Conservation (phyloP, 768 basidiomycete genomes). For the Tubosaeta brunneosetosa region DNA sequence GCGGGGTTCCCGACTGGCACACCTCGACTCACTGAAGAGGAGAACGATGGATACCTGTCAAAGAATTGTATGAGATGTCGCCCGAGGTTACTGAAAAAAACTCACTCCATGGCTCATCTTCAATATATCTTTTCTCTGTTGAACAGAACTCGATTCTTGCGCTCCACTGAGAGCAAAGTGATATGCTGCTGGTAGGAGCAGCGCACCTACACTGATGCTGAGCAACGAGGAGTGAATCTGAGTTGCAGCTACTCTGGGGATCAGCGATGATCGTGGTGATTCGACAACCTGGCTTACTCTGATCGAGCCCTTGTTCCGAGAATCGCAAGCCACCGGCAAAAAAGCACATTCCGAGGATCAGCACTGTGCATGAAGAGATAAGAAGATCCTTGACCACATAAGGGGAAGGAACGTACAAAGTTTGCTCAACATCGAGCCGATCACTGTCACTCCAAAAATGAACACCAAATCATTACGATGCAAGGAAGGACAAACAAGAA, state of each 20-base stretch:
- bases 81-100: conserved; percentile 4
- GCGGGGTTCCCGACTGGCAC: neutral
- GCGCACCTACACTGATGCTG: conserved; percentile 73
- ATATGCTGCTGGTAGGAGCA: conserved; percentile 77
- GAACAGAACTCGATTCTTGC: conserved; percentile 11
- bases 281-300: conserved; percentile 43
- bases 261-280: conserved; percentile 3
- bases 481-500: conserved; percentile 45
- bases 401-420: conserved; percentile 40
- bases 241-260: conserved; percentile 40
- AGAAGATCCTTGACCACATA: conserved; percentile 1
- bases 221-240: conserved; percentile 74
- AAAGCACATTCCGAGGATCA: conserved; percentile 88
- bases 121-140: conserved; percentile 41
- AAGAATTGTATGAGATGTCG: conserved; percentile 1
- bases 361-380: conserved; percentile 39
- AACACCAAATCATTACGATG: neutral
- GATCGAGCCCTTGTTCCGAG: conserved; percentile 75
- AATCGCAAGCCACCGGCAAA: conserved; percentile 78
- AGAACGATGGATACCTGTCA: conserved; percentile 48
- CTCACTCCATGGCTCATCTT: conserved; percentile 50
- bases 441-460: conserved; percentile 41
- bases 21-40: conserved; percentile 40
- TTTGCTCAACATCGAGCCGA: conserved; percentile 82
- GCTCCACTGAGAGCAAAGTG: conserved; percentile 46